These are phyloP conservation scores for Hypoxylon crocopeplum DNA, from an alignment of 495 filamentous ascomycete genomes.

Conservation along the genomic window DNA sequence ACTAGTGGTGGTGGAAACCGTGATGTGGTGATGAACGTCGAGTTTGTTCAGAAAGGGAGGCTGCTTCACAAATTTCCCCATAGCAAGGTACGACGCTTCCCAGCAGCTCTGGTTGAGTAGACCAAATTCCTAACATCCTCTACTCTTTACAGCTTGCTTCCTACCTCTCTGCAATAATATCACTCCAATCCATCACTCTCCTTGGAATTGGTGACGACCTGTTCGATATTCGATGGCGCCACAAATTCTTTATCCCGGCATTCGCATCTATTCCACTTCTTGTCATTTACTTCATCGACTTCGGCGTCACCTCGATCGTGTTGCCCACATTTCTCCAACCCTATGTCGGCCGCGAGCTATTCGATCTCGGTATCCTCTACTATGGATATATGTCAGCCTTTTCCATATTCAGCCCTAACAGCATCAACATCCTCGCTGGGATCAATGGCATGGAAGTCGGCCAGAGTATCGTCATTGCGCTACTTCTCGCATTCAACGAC, in stretches of 20 bases:
- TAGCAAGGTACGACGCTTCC: constrained; percentile 66
- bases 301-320: constrained; percentile 93
- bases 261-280: constrained; percentile 94
- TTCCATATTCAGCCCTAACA: constrained; percentile 95
- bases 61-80: constrained; percentile 92
- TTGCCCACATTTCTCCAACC: constrained; percentile 82
- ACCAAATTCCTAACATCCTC: not conserved
- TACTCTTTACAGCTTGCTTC: constrained; percentile 76
- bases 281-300: constrained; percentile 95
- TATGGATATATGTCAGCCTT: constrained; percentile 96
- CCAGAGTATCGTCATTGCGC: constrained; percentile 90
- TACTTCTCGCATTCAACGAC: constrained; percentile 85
- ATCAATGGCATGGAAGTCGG: constrained; percentile 97
- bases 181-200: constrained; percentile 85
- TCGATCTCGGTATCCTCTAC: constrained; percentile 90
- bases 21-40: constrained; percentile 73
- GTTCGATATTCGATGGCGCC: constrained; percentile 97
- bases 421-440: constrained; percentile 97
- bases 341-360: constrained; percentile 78
- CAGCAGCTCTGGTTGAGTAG: not conserved
- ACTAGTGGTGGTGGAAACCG: constrained; percentile 93
- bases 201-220: constrained; percentile 95
- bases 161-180: constrained; percentile 92
- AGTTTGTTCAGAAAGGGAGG: constrained; percentile 76
- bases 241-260: constrained; percentile 96